Evolutionary conservation across 768 basidiomycete genomes (phyloP).

Genomic region (Boletus barrowsii): DNA sequence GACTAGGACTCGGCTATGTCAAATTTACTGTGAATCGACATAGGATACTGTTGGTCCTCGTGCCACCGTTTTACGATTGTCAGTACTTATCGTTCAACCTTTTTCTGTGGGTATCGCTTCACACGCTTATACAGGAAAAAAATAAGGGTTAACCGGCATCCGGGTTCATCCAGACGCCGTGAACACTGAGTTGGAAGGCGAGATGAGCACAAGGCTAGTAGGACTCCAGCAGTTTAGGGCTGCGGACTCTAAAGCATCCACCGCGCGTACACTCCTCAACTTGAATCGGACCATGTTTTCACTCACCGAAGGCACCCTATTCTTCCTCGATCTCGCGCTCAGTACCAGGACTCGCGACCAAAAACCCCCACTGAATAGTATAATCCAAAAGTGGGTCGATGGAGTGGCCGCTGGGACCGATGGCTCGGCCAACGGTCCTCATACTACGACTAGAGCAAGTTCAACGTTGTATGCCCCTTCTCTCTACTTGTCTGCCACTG

Average conservation of each 20-base stretch:
- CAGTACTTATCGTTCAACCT: too few relatives aligned
- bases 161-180: conserved; percentile 1
- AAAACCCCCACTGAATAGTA: neutral
- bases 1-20: too few relatives aligned
- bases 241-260: too few relatives aligned
- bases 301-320: conserved; percentile 5
- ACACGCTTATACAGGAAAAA: too few relatives aligned
- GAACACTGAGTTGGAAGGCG: neutral
- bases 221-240: too few relatives aligned
- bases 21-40: too few relatives aligned
- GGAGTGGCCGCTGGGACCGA: neutral
- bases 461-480: neutral
- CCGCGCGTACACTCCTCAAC: too few relatives aligned
- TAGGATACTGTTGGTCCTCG: too few relatives aligned
- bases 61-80: too few relatives aligned
- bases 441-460: neutral
- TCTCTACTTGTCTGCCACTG: neutral
- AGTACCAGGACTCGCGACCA: neutral
- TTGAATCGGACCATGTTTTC: neutral
- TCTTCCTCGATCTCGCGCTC: conserved; percentile 4
- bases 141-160: neutral
- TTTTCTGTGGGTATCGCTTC: too few relatives aligned
- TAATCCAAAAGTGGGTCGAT: neutral
- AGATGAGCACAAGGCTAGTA: neutral
- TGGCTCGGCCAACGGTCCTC: neutral